These are phyloP conservation scores for Melastoma malabathricum DNA, from an alignment of 345 rosid species.

Conservation along the genomic window DNA sequence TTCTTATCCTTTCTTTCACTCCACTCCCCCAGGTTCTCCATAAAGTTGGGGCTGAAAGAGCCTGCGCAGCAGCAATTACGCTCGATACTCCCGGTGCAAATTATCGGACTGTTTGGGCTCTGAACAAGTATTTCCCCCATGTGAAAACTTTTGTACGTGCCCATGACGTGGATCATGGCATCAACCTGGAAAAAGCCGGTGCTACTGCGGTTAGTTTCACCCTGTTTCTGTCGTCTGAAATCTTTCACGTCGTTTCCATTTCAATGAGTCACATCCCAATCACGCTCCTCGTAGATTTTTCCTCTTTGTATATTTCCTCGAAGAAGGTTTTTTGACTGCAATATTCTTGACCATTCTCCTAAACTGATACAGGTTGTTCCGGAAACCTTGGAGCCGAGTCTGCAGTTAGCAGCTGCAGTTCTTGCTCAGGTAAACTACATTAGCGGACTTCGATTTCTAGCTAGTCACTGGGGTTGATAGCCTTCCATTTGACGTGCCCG, in stretches of 20 bases:
- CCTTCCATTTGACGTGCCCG: background rate
- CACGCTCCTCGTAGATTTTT: no score
- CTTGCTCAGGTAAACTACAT: constrained; percentile 62
- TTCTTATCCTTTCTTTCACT: no score
- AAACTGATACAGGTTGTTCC: constrained; percentile 68
- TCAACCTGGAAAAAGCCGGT: constrained; percentile 92
- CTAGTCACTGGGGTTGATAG: background rate
- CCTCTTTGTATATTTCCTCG: no score
- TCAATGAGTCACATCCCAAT: no score
- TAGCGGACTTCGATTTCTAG: no score
- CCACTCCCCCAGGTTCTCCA: constrained; percentile 59
- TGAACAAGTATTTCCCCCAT: constrained; percentile 90
- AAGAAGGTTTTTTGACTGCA: background rate
- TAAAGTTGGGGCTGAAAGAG: constrained; percentile 93
- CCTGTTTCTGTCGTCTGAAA: background rate
- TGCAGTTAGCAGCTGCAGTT: constrained; percentile 97
- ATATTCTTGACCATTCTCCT: background rate
- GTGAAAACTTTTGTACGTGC: constrained; percentile 97
- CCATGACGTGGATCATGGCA: constrained; percentile 92
- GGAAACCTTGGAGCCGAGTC: constrained; percentile 97
- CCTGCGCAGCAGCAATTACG: constrained; percentile 92
- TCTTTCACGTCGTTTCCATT: background rate
- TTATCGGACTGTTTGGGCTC: constrained; percentile 97
- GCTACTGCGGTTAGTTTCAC: constrained; percentile 72
- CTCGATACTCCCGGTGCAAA: constrained; percentile 96